These are phyloP conservation scores for Globisporangium iwayamae DNA, from an alignment of 352 stramenopile species.

Conservation along the genomic window DNA sequence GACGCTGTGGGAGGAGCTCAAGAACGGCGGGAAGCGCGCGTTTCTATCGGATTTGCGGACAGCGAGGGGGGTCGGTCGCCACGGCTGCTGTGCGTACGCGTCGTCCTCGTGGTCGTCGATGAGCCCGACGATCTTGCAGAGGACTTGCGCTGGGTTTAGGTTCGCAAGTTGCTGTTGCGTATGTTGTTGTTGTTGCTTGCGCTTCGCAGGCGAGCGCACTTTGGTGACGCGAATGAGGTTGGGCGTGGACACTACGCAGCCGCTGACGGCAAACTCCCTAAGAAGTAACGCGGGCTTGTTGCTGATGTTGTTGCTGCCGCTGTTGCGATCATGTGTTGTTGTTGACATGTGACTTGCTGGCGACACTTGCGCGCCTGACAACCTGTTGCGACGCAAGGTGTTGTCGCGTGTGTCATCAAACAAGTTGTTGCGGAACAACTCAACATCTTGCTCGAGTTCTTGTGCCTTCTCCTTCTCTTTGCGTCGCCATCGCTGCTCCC, in stretches of 20 bases:
- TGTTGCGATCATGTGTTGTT: background rate
- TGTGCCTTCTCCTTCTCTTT: background rate
- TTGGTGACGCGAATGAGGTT: background rate
- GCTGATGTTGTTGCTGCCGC: background rate
- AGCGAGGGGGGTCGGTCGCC: background rate
- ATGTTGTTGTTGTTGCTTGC: background rate
- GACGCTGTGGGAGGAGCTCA: background rate
- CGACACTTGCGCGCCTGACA: background rate
- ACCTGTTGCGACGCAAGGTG: background rate
- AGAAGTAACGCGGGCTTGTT: background rate
- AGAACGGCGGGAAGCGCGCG: background rate
- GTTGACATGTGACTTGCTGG: background rate
- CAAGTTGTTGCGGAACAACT: background rate
- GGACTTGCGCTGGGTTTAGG: background rate
- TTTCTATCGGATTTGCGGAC: background rate
- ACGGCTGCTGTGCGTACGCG: background rate
- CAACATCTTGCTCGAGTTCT: background rate
- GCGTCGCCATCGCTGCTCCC: background rate
- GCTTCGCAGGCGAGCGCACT: background rate
- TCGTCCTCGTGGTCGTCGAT: constrained; percentile 3
- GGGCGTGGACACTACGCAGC: background rate
- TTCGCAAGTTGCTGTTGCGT: background rate
- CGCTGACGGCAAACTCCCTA: background rate
- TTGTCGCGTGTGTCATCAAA: too few species aligned
- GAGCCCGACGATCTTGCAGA: constrained; percentile 6